These are phyloP conservation scores for Monosporascus ibericus DNA, from an alignment of 2,329 filamentous ascomycete genomes.

Conservation along the genomic window DNA sequence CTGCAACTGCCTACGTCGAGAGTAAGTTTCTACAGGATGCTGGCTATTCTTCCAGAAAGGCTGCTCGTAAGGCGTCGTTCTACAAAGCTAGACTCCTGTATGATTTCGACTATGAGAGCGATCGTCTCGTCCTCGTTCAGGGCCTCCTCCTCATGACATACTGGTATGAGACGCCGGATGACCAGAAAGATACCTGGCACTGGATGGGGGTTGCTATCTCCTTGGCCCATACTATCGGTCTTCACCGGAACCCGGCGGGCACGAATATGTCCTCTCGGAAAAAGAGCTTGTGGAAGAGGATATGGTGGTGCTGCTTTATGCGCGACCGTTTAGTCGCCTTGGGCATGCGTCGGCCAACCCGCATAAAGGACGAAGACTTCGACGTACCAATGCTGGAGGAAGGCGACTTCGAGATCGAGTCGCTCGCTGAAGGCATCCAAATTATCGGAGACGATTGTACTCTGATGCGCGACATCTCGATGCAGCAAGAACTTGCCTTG, in stretches of 20 bases:
- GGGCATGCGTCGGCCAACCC: constrained; percentile 86
- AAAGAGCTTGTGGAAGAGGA: constrained; percentile 84
- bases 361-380: constrained; percentile 89
- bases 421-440: constrained; percentile 60
- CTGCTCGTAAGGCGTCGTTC: constrained; percentile 82
- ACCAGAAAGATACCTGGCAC: constrained; percentile 97
- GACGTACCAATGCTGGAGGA: constrained; percentile 86
- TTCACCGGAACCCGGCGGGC: constrained; percentile 76
- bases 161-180: constrained; percentile 95
- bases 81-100: constrained; percentile 83
- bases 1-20: constrained; percentile 81
- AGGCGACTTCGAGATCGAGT: constrained; percentile 74
- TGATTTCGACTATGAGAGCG: constrained; percentile 91
- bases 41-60: constrained; percentile 72
- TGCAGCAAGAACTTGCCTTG: constrained; percentile 72
- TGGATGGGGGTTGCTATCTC: constrained; percentile 98
- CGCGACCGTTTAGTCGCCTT: constrained; percentile 86
- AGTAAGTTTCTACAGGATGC: constrained; percentile 68
- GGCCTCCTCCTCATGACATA: constrained; percentile 89
- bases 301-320: constrained; percentile 98
- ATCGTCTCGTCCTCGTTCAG: constrained; percentile 84
- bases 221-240: constrained; percentile 84
- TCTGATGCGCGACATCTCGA: constrained; percentile 61
- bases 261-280: constrained; percentile 68
- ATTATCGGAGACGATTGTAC: constrained; percentile 66